Conservation (phyloP, 306 rosid species). For the Lotus japonicus region DNA sequence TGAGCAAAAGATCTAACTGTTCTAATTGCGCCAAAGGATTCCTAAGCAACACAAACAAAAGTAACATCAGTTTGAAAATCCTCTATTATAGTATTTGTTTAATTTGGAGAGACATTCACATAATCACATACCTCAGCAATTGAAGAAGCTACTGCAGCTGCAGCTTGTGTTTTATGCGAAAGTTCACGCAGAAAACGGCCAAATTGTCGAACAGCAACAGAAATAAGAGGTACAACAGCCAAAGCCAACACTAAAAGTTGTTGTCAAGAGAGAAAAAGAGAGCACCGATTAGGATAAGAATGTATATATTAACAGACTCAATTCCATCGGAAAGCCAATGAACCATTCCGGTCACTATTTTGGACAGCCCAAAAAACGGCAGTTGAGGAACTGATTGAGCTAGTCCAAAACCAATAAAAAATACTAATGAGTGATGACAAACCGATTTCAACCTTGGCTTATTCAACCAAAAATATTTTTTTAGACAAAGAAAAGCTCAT, state of each 20-base stretch:
- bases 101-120: constrained; percentile 8
- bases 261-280: background rate
- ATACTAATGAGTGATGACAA: too few species aligned
- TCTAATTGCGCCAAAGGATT: constrained; percentile 80
- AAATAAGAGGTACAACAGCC: constrained; percentile 68
- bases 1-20: constrained; percentile 82
- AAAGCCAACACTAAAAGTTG: constrained; percentile 55
- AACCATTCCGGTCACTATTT: too few species aligned
- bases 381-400: too few species aligned
- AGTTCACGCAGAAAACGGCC: constrained; percentile 81
- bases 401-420: too few species aligned
- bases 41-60: constrained; percentile 35
- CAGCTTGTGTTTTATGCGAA: constrained; percentile 80
- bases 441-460: background rate
- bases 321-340: background rate
- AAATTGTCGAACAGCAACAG: constrained; percentile 67
- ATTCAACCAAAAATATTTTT: background rate
- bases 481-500: background rate
- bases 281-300: constrained; percentile 9
- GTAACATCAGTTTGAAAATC: constrained; percentile 7
- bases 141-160: constrained; percentile 77
- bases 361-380: too few species aligned
- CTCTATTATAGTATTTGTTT: background rate
- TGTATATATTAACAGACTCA: background rate
- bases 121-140: constrained; percentile 79